Conservation (phyloP, 2,329 filamentous ascomycete genomes). For the Fusarium illudens region DNA sequence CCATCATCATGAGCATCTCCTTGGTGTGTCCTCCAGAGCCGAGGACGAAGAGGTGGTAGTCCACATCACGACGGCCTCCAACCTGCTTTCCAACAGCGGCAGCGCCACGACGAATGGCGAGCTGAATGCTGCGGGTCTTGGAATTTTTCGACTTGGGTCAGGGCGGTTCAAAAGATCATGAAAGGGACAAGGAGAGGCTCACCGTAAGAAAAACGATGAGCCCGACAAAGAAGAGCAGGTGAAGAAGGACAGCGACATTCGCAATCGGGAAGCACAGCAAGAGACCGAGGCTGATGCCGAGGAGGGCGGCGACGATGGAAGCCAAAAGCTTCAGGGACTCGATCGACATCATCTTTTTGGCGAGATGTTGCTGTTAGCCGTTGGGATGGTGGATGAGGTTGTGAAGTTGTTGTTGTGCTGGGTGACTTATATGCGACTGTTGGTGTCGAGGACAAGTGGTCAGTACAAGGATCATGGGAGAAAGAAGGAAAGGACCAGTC, state of each 20-base stretch:
- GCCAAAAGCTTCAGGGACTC: constrained; percentile 3
- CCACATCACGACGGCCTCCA: constrained; percentile 26
- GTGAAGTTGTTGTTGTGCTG: no score
- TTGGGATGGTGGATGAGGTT: background rate
- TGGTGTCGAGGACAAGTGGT: constrained; percentile 31
- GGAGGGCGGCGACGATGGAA: background rate
- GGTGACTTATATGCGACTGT: constrained; percentile 16
- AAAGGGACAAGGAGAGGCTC: background rate
- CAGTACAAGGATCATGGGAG: constrained; percentile 5
- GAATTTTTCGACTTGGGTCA: background rate
- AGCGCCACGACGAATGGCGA: constrained; percentile 35
- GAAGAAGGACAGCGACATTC: constrained; percentile 16
- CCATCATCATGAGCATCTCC: constrained; percentile 90
- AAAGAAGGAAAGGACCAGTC: background rate
- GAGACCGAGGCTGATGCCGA: background rate
- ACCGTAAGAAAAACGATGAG: constrained; percentile 46
- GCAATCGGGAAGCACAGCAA: constrained; percentile 6
- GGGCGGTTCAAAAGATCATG: background rate
- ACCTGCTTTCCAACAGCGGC: constrained; percentile 24
- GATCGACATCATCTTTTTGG: constrained; percentile 4
- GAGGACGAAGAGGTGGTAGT: constrained; percentile 80
- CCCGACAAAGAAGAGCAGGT: constrained; percentile 30
- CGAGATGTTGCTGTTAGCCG: background rate
- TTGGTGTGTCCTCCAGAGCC: constrained; percentile 94
- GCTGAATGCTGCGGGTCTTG: constrained; percentile 46